A percentile compares a stretch with the other conserved stretches of the same genome.
phyloP scores from a whole-genome alignment of 177 flowering plant genomes.

The Vitis hybrid region DNA sequence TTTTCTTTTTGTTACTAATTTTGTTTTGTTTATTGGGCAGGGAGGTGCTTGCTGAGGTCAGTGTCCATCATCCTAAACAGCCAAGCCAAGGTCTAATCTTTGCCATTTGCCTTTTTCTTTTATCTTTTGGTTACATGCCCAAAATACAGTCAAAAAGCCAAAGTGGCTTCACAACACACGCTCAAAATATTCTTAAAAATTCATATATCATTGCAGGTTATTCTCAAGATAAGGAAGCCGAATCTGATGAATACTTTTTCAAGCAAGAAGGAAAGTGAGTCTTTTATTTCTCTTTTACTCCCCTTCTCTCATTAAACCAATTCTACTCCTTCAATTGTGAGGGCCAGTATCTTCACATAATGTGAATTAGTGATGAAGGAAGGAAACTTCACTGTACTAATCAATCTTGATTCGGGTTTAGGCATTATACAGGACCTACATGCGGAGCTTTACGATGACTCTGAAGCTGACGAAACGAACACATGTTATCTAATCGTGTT shows the following conservation, averaged over 20 bases:
- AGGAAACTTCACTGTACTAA: neutral
- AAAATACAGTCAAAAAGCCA: neutral
- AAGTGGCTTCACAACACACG: too few relatives aligned
- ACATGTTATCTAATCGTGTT: conserved; percentile 60
- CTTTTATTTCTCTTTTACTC: neutral
- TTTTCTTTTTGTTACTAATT: neutral
- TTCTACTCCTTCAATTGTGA: too few relatives aligned
- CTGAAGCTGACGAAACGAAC: conserved; percentile 28
- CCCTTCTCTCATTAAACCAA: neutral
- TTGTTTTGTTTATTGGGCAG: conserved; percentile 31
- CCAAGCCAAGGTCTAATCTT: conserved; percentile 62
- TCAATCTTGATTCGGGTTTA: conserved; percentile 17
- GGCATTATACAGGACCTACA: conserved; percentile 65
- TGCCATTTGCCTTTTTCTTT: neutral
- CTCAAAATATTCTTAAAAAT: too few relatives aligned
- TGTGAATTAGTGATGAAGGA: neutral
- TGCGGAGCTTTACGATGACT: conserved; percentile 59
- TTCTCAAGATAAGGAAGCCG: conserved; percentile 55
- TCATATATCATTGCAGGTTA: conserved; percentile 39
- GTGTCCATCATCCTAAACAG: conserved; percentile 54
- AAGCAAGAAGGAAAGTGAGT: conserved; percentile 65
- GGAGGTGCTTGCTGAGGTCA: conserved; percentile 48
- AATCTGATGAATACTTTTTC: conserved; percentile 28
- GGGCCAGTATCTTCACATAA: neutral
- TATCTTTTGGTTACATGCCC: neutral